Conservation (phyloP, 192 early-diverging fungal species). For the Backusella parvicylindrica region DNA sequence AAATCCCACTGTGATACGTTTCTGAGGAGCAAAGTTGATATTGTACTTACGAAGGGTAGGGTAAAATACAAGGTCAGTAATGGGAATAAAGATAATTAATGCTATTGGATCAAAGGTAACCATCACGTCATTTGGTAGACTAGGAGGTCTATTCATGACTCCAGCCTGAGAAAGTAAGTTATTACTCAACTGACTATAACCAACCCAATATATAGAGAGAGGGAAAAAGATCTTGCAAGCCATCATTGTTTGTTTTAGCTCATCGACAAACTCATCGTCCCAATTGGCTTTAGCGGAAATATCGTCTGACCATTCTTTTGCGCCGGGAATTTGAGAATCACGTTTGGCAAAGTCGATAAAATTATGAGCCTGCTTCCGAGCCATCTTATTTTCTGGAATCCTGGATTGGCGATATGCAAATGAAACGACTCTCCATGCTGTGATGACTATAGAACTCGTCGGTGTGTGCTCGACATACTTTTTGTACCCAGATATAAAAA, state of each 20-base stretch:
- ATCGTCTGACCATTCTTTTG: neutral
- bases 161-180: constrained; percentile 61
- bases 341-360: constrained; percentile 57
- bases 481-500: constrained; percentile 50
- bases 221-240: constrained; percentile 61
- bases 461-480: constrained; percentile 45
- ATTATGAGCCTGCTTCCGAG: constrained; percentile 1
- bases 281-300: constrained; percentile 22
- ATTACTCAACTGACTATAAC: constrained; percentile 60
- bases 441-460: constrained; percentile 49
- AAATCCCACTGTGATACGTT: constrained; percentile 60
- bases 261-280: constrained; percentile 58
- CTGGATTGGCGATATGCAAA: constrained; percentile 19
- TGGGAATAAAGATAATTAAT: constrained; percentile 53
- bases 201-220: constrained; percentile 61
- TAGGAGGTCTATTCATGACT: constrained; percentile 43
- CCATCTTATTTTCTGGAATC: constrained; percentile 21
- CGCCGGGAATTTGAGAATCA: constrained; percentile 14
- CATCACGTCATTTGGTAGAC: constrained; percentile 61
- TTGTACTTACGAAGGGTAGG: constrained; percentile 52
- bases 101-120: constrained; percentile 55
- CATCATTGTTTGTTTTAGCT: constrained; percentile 48
- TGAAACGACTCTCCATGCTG: constrained; percentile 33
- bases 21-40: constrained; percentile 46
- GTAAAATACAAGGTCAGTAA: constrained; percentile 52